These are phyloP conservation scores for Trichosanthes cucumerina DNA, from an alignment of 306 rosid genomes.

Conservation along the genomic window DNA sequence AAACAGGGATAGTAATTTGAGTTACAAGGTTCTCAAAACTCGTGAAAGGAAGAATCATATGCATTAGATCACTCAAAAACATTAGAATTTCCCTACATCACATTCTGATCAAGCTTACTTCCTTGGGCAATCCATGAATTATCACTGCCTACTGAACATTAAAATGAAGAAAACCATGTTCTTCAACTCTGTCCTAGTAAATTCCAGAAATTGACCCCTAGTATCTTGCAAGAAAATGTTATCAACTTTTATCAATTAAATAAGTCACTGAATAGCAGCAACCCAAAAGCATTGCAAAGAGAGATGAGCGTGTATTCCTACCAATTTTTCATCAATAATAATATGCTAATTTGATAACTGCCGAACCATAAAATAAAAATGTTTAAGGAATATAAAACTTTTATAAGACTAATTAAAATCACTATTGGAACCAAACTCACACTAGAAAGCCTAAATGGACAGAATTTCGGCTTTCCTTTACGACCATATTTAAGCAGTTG, in stretches of 20 bases:
- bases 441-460: constrained; percentile 75
- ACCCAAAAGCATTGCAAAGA: constrained; percentile 1
- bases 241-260: not conserved
- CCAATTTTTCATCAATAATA: not conserved
- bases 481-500: constrained; percentile 96
- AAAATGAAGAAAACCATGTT: not conserved
- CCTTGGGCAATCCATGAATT: not conserved
- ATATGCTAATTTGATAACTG: not conserved
- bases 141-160: not conserved
- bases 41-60: not conserved
- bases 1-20: not conserved
- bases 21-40: not conserved
- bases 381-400: not conserved
- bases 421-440: constrained; percentile 40
- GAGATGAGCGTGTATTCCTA: not conserved
- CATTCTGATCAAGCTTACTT: not conserved
- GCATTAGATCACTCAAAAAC: not conserved
- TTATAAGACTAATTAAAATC: not conserved
- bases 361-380: not conserved
- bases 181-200: not conserved
- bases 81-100: not conserved
- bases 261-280: not conserved
- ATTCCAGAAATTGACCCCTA: not conserved
- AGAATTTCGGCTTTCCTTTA: constrained; percentile 97
- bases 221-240: not conserved